Base-by-base conservation (phyloP, 2,329 filamentous ascomycete species). In the Arthrobotrys sinensis region DNA sequence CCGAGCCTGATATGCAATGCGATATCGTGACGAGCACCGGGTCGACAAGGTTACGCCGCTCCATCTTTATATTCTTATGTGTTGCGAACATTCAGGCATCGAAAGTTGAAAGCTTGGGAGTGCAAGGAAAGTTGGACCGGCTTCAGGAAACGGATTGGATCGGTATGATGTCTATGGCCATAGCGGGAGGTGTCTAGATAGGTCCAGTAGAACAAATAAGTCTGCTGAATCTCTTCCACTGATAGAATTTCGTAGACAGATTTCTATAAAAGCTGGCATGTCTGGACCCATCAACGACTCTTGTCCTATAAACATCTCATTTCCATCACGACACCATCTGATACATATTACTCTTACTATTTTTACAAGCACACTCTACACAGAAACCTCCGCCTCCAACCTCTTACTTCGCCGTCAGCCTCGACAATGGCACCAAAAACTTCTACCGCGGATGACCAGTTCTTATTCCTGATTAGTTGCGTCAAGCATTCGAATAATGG, bases 401-500 rank as follows among this genome's bases (percentile, higher is more conserved):
- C 21, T 5, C 14, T 32, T n/a, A 19, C n/a, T n/a, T n/a, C 2
- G 11, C 21, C 7, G 12, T 19, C 0, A 14, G 40, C 40, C n/a
- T 43, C 12, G 32, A 43, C 19, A 24, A 76, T 68, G 64, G 64
- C 64, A 16, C 71, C 63, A 46, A 63, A 19, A 7, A 48, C 16
- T 8, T 10, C 52, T 28, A 55, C 52, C 12, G 11, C 64, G 6
- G 72, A 76, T 10, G 72, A 76, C 8, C 66, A 71, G 28, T 77
- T 77, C 32, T 14, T 77, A 34, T 70, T 77, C 14, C 43, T 77
- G 10, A 46, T 77, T 19, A 70, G 57, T 12, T 77, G 72, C 34
- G 50, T 77, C 48, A 70, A 66, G 55, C 24, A 77, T 32, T 52
- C 72, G 3, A 77, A 65, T 4, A 77, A 77, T 36, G 72, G 66